Conservation (phyloP, 495 filamentous ascomycete genomes). For the Hypoxylon fuscum region DNA sequence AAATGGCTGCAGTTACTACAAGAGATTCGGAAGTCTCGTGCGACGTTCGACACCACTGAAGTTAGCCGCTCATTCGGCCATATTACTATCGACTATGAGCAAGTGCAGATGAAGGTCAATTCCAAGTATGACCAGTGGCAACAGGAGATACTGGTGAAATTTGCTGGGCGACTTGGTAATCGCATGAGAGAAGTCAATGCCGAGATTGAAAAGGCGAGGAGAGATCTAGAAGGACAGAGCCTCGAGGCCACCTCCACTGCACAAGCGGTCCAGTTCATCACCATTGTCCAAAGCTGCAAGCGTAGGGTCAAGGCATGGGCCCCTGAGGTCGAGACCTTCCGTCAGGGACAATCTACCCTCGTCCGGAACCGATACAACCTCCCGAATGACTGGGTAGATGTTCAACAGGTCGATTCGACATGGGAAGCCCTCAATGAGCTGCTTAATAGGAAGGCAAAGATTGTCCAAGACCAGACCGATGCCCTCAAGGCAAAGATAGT, state of each 20-base stretch:
- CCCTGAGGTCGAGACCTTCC: constrained; percentile 93
- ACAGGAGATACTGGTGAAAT: constrained; percentile 92
- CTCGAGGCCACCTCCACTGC: constrained; percentile 92
- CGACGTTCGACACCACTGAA: constrained; percentile 95
- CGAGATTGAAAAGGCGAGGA: constrained; percentile 86
- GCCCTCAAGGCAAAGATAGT: constrained; percentile 94
- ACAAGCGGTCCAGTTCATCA: constrained; percentile 97
- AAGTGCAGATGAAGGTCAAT: constrained; percentile 97
- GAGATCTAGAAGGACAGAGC: constrained; percentile 88
- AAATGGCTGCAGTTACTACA: constrained; percentile 94
- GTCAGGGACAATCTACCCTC: constrained; percentile 91
- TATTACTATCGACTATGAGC: constrained; percentile 94
- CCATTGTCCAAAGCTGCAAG: constrained; percentile 94
- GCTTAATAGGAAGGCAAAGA: constrained; percentile 86
- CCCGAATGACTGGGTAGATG: constrained; percentile 88
- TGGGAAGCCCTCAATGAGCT: constrained; percentile 93
- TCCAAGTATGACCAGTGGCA: constrained; percentile 99
- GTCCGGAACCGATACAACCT: constrained; percentile 91
- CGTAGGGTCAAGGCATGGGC: constrained; percentile 92
- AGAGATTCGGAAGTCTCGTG: constrained; percentile 90
- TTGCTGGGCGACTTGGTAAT: constrained; percentile 86
- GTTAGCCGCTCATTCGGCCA: constrained; percentile 90
- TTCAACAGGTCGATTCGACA: constrained; percentile 92
- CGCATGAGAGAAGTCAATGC: constrained; percentile 88
- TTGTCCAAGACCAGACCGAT: constrained; percentile 95